phyloP scores from a whole-genome alignment of 345 rosid genomes.

The Barbarea vulgaris region DNA sequence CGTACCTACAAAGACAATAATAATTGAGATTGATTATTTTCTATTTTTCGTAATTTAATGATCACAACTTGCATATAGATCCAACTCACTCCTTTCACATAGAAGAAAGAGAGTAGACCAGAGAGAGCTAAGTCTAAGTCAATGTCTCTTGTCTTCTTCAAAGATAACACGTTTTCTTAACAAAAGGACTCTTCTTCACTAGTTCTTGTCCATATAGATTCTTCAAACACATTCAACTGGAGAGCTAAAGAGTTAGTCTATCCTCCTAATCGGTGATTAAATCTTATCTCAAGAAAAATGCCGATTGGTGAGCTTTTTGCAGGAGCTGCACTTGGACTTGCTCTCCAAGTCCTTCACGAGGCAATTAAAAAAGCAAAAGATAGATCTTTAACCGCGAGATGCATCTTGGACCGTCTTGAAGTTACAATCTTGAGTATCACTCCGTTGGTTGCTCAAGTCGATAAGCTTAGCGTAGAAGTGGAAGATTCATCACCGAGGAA shows the following conservation, averaged over 20 bases:
- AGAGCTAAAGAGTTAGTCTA: background rate
- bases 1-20: background rate
- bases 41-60: background rate
- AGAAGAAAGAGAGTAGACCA: background rate
- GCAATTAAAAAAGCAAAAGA: slow-evolving; percentile 22
- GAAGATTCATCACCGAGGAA: slow-evolving; percentile 8
- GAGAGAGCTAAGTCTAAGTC: background rate
- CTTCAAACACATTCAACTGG: background rate
- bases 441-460: slow-evolving; percentile 16
- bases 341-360: slow-evolving; percentile 8
- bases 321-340: slow-evolving; percentile 13
- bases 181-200: background rate
- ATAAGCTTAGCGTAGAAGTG: slow-evolving; percentile 13
- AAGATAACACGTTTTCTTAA: background rate
- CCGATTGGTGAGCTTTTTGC: background rate
- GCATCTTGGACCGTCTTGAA: slow-evolving; percentile 24
- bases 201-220: background rate
- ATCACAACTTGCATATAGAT: slow-evolving; percentile 6
- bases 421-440: slow-evolving; percentile 24
- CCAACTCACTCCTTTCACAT: background rate
- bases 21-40: background rate
- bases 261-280: background rate
- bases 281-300: slow-evolving; percentile 12
- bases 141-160: background rate
- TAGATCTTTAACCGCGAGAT: slow-evolving; percentile 14